Evolutionary conservation across 2,329 filamentous ascomycete species (phyloP), one percentile per base, ranked within the genome.

Genomic region (Nothomitra cinnamomea): DNA sequence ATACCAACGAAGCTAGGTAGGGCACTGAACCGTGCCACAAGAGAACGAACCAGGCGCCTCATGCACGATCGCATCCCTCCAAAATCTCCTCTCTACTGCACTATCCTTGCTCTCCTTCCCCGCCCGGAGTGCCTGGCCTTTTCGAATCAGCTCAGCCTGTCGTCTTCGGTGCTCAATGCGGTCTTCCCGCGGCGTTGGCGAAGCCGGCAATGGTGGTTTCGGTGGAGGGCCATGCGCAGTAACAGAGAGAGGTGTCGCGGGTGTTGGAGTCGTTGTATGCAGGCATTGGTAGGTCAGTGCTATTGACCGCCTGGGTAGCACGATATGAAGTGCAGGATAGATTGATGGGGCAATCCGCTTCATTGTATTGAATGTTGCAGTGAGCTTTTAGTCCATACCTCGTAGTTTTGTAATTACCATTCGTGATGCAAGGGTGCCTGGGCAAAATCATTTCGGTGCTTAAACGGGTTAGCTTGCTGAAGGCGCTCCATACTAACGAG

Each of bases 11-110:
- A 5, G 28, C 28, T n/a, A 24, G 25, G 12, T 22, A 2, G 12
- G 25, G 53, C 21, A 12, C 2, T 5, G 15, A 19, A 48, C n/a
- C n/a, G 17, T 24, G 5, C 28, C 28, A 32, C 28, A 64, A 57
- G 5, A 61, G 43, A 55, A 58, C 67, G 54, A 70, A 85, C 83
- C 82, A 58, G 81, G 71, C 8, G 76, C 75, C 62, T 84, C 78
- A 58, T 76, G 73, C 38, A 95, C 80, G 56, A 74, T 67, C 1
- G 92, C 87, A 63, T 92, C 78, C 66, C 84, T 87, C 90, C 90
- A 96, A 71, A 95, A 95, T 53, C 89, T 77, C 70, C 81, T 85
- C 63, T 74, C 74, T 8, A 22, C 40, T 28, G 19, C 52, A 49
- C 15, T n/a, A 28, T 43, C 24, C 21, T 38, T 19, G 12, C 32